Conservation (phyloP, 352 stramenopile genomes). For the Halophytophthora polymorphica region DNA sequence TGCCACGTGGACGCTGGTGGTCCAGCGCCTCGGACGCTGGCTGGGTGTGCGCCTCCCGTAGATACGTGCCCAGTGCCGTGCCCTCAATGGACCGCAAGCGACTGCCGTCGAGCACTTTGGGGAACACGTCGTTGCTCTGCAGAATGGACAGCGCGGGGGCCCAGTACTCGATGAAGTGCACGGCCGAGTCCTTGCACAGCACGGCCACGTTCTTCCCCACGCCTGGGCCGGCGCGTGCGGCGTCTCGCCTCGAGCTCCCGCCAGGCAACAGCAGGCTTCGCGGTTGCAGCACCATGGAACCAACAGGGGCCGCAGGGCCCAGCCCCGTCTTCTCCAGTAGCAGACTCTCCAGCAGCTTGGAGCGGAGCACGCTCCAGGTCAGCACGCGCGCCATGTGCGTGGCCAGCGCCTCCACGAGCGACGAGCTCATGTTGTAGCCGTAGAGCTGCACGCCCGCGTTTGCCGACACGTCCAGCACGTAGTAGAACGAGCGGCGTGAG, state of each 20-base stretch:
- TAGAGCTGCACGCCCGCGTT: constrained; percentile 56
- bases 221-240: constrained; percentile 27
- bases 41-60: constrained; percentile 56
- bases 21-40: constrained; percentile 22
- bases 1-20: constrained; percentile 27
- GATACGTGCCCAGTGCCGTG: constrained; percentile 45
- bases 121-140: constrained; percentile 38
- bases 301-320: constrained; percentile 36
- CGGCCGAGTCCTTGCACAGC: constrained; percentile 47
- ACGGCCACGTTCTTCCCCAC: constrained; percentile 26
- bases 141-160: constrained; percentile 42
- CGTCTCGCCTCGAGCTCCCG: constrained; percentile 19
- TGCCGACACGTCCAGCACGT: constrained; percentile 63
- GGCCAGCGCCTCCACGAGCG: constrained; percentile 54
- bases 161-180: constrained; percentile 63
- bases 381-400: constrained; percentile 52
- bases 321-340: constrained; percentile 63
- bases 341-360: constrained; percentile 54
- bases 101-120: constrained; percentile 39
- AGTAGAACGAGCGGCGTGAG: constrained; percentile 69
- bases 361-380: constrained; percentile 72
- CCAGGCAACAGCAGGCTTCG: constrained; percentile 36
- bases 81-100: constrained; percentile 45
- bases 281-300: constrained; percentile 60
- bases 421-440: constrained; percentile 76